A percentile compares a stretch with the other conserved stretches of the same genome.
These are phyloP conservation scores for Salmacisia buchloeana DNA, from an alignment of 1,284 basidiomycete genomes.

Conservation along the genomic window DNA sequence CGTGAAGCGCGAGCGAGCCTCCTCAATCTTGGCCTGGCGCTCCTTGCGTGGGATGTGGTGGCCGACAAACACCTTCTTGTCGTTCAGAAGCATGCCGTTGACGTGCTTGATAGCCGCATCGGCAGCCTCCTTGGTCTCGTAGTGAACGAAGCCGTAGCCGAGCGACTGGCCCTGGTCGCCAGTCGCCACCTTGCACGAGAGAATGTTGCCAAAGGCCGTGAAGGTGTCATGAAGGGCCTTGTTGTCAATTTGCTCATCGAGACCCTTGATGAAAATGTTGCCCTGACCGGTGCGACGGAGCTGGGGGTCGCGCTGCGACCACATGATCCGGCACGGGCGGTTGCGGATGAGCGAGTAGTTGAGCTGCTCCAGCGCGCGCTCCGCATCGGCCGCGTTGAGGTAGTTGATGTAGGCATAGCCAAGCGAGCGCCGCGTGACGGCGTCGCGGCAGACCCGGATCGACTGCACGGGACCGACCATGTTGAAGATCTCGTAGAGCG, in stretches of 20 bases:
- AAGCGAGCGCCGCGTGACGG: slow-evolving; percentile 96
- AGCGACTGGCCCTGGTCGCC: slow-evolving; percentile 43
- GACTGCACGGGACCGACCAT: slow-evolving; percentile 99
- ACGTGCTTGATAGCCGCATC: slow-evolving; percentile 88
- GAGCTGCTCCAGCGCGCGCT: slow-evolving; percentile 97
- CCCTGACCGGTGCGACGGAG: slow-evolving; percentile 99
- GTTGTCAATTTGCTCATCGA: slow-evolving; percentile 98
- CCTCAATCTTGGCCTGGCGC: slow-evolving; percentile 76
- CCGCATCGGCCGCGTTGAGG: slow-evolving; percentile 91
- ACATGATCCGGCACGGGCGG: slow-evolving; percentile 99
- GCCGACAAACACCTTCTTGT: slow-evolving; percentile 82
- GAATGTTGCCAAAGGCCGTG: slow-evolving; percentile 94
- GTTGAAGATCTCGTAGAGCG: slow-evolving; percentile 99
- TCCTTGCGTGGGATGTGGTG: slow-evolving; percentile 96
- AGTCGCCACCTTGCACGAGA: slow-evolving; percentile 95
- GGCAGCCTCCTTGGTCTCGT: slow-evolving; percentile 94
- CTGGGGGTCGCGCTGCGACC: slow-evolving; percentile 99
- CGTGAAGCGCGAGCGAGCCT: slow-evolving; percentile 93
- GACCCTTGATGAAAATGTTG: slow-evolving; percentile 99
- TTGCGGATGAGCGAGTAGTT: slow-evolving; percentile 99
- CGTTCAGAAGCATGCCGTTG: slow-evolving; percentile 98
- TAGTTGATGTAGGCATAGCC: slow-evolving; percentile 99
- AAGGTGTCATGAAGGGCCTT: slow-evolving; percentile 99
- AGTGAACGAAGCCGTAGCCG: slow-evolving; percentile 93
- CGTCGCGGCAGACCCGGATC: slow-evolving; percentile 99